Base-by-base conservation (phyloP, 169 alveolate species). In the Cryptosporidium parvum region DNA sequence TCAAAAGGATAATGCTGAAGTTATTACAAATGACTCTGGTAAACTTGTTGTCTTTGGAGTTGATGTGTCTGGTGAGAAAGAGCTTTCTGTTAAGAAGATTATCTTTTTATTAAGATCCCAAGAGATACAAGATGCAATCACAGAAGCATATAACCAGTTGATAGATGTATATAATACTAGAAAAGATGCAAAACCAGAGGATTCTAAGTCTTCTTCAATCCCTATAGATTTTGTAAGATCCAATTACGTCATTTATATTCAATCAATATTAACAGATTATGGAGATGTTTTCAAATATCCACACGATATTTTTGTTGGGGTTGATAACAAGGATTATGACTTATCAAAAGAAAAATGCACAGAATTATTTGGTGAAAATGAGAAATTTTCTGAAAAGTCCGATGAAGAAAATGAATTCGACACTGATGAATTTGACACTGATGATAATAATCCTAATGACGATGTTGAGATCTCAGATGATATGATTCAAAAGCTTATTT, bases 261-360 rank as follows among this genome's bases (percentile, higher is more conserved):
- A 80, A 26, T 80, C 89, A 6, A 65, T 59, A 21, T 29, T 80
- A 48, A 52, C 75, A 9, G 89, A 80, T 18, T 80, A 80, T 26
- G 89, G 89, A n/a, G 89, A 80, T 29, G 61, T 80, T 16, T 80
- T 80, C 14, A 80, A 65, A 48, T 80, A 80, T 42, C 89, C 89
- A 61, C 89, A 80, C 48, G 75, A 62, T 37, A 44, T 62, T 23
- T 80, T 80, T 61, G 75, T 65, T 37, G 89, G 68, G 8, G 53
- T 61, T 33, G 68, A 65, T 42, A 44, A 80, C 56, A 42, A 80
- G 45, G 69, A 80, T 45, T 80, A 80, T 42, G n/a, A 37, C 7
- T 33, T 80, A 18, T 59, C 89, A 4, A 21, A 18, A 14, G 89
- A 80, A 39, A 67, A 62, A 12, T 80, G 89, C 51, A 42, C 89